Evolutionary conservation across 139 green algal species (phyloP).

Genomic region (Zygnema cylindricum): DNA sequence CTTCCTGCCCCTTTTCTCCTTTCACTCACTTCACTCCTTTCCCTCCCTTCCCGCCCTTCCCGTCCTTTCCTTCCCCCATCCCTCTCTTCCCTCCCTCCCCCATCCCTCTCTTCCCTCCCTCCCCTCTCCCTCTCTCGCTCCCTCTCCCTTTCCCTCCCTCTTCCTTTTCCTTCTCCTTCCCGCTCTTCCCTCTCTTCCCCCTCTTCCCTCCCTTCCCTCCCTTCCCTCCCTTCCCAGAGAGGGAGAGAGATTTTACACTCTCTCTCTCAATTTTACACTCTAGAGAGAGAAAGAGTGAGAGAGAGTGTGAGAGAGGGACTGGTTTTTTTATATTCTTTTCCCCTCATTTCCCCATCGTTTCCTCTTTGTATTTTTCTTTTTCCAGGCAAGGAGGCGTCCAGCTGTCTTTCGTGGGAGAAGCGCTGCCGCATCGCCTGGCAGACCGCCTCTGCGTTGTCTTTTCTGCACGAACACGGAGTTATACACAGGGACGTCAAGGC

Average conservation of each 20-base stretch:
- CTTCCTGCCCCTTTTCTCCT: not conserved
- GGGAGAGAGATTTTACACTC: too few species aligned
- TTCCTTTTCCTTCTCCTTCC: not conserved
- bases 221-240: not conserved
- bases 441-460: constrained; percentile 36
- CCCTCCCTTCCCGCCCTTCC: too few species aligned
- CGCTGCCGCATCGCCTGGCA: constrained; percentile 30
- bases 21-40: not conserved
- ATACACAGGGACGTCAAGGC: constrained; percentile 61
- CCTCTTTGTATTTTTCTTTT: not conserved
- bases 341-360: not conserved
- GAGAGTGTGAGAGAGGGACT: too few species aligned
- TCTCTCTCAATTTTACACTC: not conserved
- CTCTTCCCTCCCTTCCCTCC: not conserved
- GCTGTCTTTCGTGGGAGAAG: constrained; percentile 34
- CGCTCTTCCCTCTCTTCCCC: not conserved
- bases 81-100: not conserved
- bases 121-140: not conserved
- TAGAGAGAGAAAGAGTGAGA: too few species aligned
- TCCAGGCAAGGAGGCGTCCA: not conserved
- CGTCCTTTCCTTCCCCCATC: not conserved
- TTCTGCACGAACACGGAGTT: constrained; percentile 51
- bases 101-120: not conserved
- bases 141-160: too few species aligned
- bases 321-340: too few species aligned